Evolutionary conservation across 2,329 filamentous ascomycete genomes (phyloP), one percentile per base, ranked within the genome.

Genomic region (Metarhizium guizhouense): DNA sequence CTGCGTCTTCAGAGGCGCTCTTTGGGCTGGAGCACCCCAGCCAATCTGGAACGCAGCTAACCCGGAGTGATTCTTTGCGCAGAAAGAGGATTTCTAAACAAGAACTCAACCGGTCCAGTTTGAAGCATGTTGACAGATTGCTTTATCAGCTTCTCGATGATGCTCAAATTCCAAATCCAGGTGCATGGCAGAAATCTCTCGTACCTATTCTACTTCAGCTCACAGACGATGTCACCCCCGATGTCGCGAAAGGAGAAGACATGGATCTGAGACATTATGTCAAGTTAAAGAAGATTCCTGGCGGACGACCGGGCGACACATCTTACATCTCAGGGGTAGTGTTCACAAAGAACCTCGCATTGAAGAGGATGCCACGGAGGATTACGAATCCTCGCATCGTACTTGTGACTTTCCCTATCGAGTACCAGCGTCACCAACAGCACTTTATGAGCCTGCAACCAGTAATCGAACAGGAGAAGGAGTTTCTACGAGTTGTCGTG

Each of bases 381-480:
- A 94, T 97, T 59, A 71, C 80, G 13, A 86, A 89, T 54, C 94
- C 94, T 3, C 85, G 90, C 36, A 94, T 99, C 58, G 80, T 96
- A 51, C 90, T 99, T 60, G 86, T 99, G 56, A 93, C 91, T 0
- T 99, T 99, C 66, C 86, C 94, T 0, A 90, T 99, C 56, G 94
- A 99, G 68, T 99, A 99, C 69, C 90, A 95, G 57, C 84, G 94
- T 43, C 91, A 96, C 63, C 76, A 80, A 66, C 77, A 80, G 68
- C 92, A 97, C 68, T 97, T 99, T 68, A 96, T 99, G 92, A 99
- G 94, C 64, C 75, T 99, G 52, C 91, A 97, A 64, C 93, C 93
- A 43, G 91, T 99, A 55, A 96, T 99, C 63, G 88, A 93, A 55
- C 94, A 99, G 69, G 95, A 99, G 72, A 87, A 89, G 61, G 94